Evolutionary conservation across 257 asterid genomes (phyloP).

Genomic region (Solanum chilense): DNA sequence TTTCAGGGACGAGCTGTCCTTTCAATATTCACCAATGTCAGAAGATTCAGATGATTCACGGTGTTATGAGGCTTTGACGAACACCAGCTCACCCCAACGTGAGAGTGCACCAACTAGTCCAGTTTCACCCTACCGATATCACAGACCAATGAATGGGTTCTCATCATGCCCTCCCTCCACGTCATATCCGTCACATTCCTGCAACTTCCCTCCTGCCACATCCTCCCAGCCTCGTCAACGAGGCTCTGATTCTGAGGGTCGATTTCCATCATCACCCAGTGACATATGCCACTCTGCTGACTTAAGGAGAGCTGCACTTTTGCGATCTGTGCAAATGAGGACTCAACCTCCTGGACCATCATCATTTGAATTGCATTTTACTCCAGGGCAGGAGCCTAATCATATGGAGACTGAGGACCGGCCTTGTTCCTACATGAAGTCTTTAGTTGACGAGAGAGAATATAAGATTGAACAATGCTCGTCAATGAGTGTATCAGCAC

Average conservation of each 20-base stretch:
- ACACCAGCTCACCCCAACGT: constrained; percentile 53
- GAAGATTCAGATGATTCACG: constrained; percentile 90
- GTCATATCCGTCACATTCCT: constrained; percentile 28
- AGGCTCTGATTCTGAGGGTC: constrained; percentile 82
- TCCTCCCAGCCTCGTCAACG: constrained; percentile 70
- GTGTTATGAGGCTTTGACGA: constrained; percentile 46
- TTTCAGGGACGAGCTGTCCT: constrained; percentile 72
- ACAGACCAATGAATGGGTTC: constrained; percentile 38
- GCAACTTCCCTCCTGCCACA: constrained; percentile 22
- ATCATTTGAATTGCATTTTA: constrained; percentile 30
- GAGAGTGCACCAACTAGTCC: constrained; percentile 87
- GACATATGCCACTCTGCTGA: constrained; percentile 98
- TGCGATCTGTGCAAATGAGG: constrained; percentile 91
- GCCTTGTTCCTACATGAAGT: constrained; percentile 44
- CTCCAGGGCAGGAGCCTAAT: constrained; percentile 43
- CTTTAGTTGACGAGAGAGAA: constrained; percentile 37
- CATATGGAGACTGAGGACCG: constrained; percentile 56
- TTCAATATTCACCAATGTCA: constrained; percentile 90
- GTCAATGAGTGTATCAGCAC: constrained; percentile 12
- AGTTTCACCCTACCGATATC: constrained; percentile 81
- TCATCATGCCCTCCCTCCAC: constrained; percentile 34
- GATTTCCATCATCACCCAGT: constrained; percentile 95
- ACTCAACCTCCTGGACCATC: constrained; percentile 52
- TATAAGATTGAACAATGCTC: constrained; percentile 43
- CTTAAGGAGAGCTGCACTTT: constrained; percentile 77